A percentile compares a stretch with the other conserved stretches of the same genome.
Conservation (phyloP, 2,329 filamentous ascomycete genomes). For the Pseudogymnoascus sp. region DNA sequence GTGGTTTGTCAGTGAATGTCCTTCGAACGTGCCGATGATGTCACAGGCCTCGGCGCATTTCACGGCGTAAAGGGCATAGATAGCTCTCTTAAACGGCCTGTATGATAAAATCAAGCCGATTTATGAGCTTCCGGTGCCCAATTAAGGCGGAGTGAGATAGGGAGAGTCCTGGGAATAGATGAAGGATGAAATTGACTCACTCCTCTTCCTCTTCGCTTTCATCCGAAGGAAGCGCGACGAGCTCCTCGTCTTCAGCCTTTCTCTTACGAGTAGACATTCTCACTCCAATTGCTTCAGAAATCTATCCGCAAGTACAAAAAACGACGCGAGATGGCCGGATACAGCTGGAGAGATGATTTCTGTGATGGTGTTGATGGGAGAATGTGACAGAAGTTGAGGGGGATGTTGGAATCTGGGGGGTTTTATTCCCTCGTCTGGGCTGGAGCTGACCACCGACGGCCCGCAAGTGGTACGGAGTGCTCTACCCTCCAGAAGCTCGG, state of each 20-base stretch:
- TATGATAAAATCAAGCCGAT: slow-evolving; percentile 6
- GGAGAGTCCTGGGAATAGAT: background rate
- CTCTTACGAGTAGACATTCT: slow-evolving; percentile 16
- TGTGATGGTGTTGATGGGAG: slow-evolving; percentile 8
- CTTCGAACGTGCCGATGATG: slow-evolving; percentile 4
- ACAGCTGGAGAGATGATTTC: background rate
- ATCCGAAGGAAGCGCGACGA: slow-evolving; percentile 24
- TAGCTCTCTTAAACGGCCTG: background rate
- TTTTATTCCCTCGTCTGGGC: background rate
- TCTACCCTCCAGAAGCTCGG: slow-evolving; percentile 5
- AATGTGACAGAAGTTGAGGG: background rate
- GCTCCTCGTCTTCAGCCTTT: slow-evolving; percentile 24
- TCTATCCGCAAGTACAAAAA: background rate
- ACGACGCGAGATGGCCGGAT: background rate
- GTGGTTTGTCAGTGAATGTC: slow-evolving; percentile 15
- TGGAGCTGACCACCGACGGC: slow-evolving; percentile 1
- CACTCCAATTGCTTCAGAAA: background rate
- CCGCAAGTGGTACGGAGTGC: background rate
- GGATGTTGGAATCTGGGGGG: background rate
- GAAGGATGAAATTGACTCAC: slow-evolving; percentile 14
- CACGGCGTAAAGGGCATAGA: background rate
- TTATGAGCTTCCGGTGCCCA: background rate
- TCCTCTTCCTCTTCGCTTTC: slow-evolving; percentile 26
- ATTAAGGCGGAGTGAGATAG: background rate
- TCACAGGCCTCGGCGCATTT: background rate